phyloP scores from a whole-genome alignment of 2,329 filamentous ascomycete species.

The Monilinia fructigena region DNA sequence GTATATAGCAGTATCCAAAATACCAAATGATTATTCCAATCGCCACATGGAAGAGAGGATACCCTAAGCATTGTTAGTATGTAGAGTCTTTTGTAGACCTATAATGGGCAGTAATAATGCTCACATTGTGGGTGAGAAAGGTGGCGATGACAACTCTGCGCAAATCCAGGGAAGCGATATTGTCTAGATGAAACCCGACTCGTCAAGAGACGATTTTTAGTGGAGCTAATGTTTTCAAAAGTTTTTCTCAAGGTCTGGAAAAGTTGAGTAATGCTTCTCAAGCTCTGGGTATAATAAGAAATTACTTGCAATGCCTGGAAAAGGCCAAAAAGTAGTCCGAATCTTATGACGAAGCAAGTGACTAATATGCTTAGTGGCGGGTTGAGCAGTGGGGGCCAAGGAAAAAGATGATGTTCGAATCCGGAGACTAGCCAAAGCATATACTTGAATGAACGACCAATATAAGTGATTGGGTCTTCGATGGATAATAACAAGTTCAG shows the following conservation, averaged over 20 bases:
- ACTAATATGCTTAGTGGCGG: background rate
- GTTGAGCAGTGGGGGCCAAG: background rate
- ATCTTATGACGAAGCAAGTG: background rate
- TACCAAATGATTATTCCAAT: background rate
- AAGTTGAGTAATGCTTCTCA: no score
- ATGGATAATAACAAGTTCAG: background rate
- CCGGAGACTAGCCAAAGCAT: background rate
- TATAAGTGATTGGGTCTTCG: no score
- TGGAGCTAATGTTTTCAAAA: no score
- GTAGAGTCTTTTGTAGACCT: background rate
- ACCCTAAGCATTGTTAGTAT: background rate
- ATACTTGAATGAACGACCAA: background rate
- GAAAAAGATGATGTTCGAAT: constrained; percentile 2
- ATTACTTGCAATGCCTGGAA: no score
- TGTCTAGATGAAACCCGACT: background rate
- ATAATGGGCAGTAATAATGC: background rate
- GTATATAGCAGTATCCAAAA: background rate
- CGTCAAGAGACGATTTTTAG: no score
- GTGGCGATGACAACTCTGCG: background rate
- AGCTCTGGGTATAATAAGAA: no score
- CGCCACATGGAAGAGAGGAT: constrained; percentile 7
- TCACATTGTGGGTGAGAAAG: constrained; percentile 15
- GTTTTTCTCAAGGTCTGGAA: no score
- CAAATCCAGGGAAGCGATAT: background rate
- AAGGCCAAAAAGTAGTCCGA: no score